Evolutionary conservation across 768 basidiomycete species (phyloP), one percentile per base, ranked within the genome.

Genomic region (Obba rivulosa): DNA sequence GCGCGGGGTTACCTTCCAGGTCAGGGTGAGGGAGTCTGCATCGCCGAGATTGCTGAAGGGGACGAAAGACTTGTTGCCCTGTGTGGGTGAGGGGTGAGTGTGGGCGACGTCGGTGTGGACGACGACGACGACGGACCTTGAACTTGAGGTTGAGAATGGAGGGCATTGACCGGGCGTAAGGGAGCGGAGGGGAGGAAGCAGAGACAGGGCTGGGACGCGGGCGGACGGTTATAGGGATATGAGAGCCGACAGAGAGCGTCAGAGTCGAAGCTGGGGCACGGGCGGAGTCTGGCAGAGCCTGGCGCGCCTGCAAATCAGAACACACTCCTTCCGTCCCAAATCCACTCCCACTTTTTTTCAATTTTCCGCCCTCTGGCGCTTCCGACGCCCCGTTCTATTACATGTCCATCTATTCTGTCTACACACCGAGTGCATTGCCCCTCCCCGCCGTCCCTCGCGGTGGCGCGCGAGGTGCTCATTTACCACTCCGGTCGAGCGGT

Each of bases 1-100:
- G 51, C 68, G 46, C n/a, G n/a, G 28, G 28, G 5, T 31, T 3
- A 87, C 90, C 78, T 92, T 91, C 90, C 90, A 92, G 57, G 90
- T 92, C 75, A 83, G 87, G 44, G 90, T 88, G 65, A 92, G 72
- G 49, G 87, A 78, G 65, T 92, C 90, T 45, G 79, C 74, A 71
- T 92, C 90, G 71, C 78, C 71, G 69, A 92, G 79, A 71, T 91
- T 89, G 66, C 85, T 87, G 72, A 92, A 92, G 52, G 90, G 88
- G 67, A 92, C 87, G 66, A 92, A 92, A 65, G 90, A 92, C 75
- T 92, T 92, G 81, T 92, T 92, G 70, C 90, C 89, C 90, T 77
- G 62, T 44, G 45, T 43, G 42, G 49, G 22, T 41, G 52, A 49
- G 52, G 49, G 55, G 48, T 56, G 49, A 55, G 57, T 39, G 31